Evolutionary conservation across 768 basidiomycete species (phyloP).

Genomic region (Mycena chlorophos): DNA sequence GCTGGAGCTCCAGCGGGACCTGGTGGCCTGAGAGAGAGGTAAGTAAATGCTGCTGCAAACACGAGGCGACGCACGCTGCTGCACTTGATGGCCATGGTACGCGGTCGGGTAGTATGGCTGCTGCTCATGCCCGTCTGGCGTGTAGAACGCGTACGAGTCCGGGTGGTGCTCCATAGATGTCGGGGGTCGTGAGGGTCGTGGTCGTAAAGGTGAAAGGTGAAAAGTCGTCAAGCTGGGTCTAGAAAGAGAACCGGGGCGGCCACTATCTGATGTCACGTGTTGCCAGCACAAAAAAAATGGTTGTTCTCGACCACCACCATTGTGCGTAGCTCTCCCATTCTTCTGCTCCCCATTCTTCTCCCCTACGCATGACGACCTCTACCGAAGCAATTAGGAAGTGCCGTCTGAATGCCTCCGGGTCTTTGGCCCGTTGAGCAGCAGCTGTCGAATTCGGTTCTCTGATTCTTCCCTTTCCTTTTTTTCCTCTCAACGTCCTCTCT

Average conservation of each 20-base stretch:
- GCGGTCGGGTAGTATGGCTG: conserved; percentile 53
- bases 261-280: conserved; percentile 13
- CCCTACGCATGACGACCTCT: conserved; percentile 13
- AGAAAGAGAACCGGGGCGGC: conserved; percentile 33
- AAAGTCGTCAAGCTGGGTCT: conserved; percentile 28
- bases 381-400: conserved; percentile 24
- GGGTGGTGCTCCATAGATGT: conserved; percentile 47
- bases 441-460: conserved; percentile 23
- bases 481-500: background rate
- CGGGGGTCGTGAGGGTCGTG: conserved; percentile 34
- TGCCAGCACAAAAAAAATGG: background rate
- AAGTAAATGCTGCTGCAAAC: conserved; percentile 66
- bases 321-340: conserved; percentile 10
- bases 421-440: conserved; percentile 16
- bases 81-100: conserved; percentile 60
- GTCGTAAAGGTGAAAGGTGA: conserved; percentile 38
- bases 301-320: background rate
- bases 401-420: conserved; percentile 23
- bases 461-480: conserved; percentile 18
- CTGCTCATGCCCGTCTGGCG: conserved; percentile 50
- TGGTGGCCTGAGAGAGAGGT: conserved; percentile 50
- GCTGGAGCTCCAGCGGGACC: conserved; percentile 61
- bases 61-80: conserved; percentile 68
- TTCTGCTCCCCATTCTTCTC: conserved; percentile 2
- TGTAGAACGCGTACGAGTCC: conserved; percentile 52